phyloP scores from a whole-genome alignment of 805 yeast genomes.

The Blastobotrys terrestris region DNA sequence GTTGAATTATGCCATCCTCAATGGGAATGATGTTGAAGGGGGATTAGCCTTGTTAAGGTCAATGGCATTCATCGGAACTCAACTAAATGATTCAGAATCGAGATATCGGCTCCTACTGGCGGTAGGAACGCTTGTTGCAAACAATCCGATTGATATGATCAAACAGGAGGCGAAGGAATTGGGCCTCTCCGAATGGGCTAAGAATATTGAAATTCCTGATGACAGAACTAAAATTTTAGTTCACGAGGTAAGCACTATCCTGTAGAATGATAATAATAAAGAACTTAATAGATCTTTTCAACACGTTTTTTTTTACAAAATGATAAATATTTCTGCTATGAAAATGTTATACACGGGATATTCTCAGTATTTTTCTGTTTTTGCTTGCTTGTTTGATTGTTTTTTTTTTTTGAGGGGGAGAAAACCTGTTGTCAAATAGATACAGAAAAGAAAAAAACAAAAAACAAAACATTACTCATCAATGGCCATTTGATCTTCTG shows the following conservation, averaged over 20 bases:
- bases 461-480: background rate
- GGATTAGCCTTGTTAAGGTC: constrained; percentile 24
- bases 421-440: too few relatives aligned
- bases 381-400: too few relatives aligned
- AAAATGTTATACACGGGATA: too few relatives aligned
- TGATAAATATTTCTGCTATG: background rate
- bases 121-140: constrained; percentile 49
- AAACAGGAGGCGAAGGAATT: constrained; percentile 6
- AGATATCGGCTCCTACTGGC: constrained; percentile 59
- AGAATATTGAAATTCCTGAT: background rate
- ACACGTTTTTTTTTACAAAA: background rate
- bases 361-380: too few relatives aligned
- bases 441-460: background rate
- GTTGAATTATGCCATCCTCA: constrained; percentile 40
- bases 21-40: constrained; percentile 26
- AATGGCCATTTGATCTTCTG: constrained; percentile 1
- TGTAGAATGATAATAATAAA: background rate
- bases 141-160: constrained; percentile 10
- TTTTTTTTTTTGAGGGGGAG: too few relatives aligned
- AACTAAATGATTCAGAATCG: constrained; percentile 50
- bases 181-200: constrained; percentile 5
- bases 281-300: background rate
- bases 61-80: constrained; percentile 29
- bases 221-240: too few relatives aligned
- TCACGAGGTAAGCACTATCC: too few relatives aligned